Base-by-base conservation (phyloP, 1,139 yeast genomes). In the Yamadazyma pseudoaaseri region DNA sequence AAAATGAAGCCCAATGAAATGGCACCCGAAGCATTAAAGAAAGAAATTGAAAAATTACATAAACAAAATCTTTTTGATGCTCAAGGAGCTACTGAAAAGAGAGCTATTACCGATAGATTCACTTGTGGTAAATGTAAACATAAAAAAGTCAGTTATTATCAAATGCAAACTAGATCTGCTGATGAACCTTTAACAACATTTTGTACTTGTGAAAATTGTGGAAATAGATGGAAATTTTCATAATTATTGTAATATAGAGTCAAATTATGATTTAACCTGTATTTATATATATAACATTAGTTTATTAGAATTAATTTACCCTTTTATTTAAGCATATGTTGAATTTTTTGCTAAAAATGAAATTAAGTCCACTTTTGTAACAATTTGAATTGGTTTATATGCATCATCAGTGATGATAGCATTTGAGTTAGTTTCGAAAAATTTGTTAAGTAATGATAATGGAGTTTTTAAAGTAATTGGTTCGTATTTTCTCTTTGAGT, bases 101-200 rank as follows among this genome's bases (percentile, higher is more conserved):
- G 97, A 49, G 96, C 98, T 1, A 89, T 89, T 29, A 92, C 98
- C 6, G 97, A 92, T 60, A 73, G 97, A 59, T 92, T 92, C 58
- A 86, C 95, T 3, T 92, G 98, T 65, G 97, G 97, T 39, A 92
- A 92, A 62, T 92, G 98, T 75, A 92, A 90, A 63, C 92, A 89
- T 58, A 87, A 90, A 71, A 87, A 86, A 68, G 98, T 92, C 24
- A 86, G 96, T 49, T 92, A 92, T 60, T 92, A 89, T 62, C 98
- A 92, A 66, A 77, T 92, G 85, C 98, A 92, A 70, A 92, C 98
- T 25, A 74, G 98, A 61, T 86, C 96, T 38, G 98, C 98, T 16
- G 98, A 92, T 77, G 98, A 92, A 62, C 98, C 98, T 41, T 76
- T 92, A 54, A 92, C 98, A 6, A 92, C 98, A 2, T 92, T 92